Percentiles rank a stretch among this genome's conserved stretches.
phyloP scores from a whole-genome alignment of 163 green algal genomes.

The Chlamydomonas reinhardtii region DNA sequence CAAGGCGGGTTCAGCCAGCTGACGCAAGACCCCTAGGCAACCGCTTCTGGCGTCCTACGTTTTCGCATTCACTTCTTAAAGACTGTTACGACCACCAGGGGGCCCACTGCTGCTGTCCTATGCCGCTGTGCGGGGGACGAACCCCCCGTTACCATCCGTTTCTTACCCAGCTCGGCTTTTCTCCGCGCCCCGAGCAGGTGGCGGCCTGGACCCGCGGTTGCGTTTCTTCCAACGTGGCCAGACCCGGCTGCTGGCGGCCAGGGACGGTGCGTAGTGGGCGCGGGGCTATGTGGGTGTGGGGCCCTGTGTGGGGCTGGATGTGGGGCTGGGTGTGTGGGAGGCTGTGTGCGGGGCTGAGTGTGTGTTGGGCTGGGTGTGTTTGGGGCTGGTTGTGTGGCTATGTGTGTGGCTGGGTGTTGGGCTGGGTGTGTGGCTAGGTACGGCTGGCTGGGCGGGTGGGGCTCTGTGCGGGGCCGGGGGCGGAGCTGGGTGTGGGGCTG shows the following conservation, averaged over 20 bases:
- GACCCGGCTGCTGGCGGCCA: slow-evolving; percentile 4
- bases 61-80: too few relatives aligned
- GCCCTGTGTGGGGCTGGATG: not conserved
- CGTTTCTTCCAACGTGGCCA: slow-evolving; percentile 31
- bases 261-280: not conserved
- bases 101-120: too few relatives aligned
- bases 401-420: not conserved
- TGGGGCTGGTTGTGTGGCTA: not conserved
- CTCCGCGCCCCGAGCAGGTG: too few relatives aligned
- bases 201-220: not conserved
- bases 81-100: too few relatives aligned
- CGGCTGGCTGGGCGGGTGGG: not conserved
- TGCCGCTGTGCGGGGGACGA: too few relatives aligned
- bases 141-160: too few relatives aligned
- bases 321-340: not conserved
- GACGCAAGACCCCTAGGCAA: too few relatives aligned
- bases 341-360: not conserved
- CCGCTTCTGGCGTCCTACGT: too few relatives aligned
- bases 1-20: too few relatives aligned
- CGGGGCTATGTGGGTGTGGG: too few relatives aligned
- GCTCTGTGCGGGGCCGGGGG: not conserved
- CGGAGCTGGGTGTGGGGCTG: not conserved
- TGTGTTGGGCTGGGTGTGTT: too few relatives aligned
- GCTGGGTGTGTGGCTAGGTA: not conserved
- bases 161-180: too few relatives aligned